Evolutionary conservation across 2,329 filamentous ascomycete genomes (phyloP), one percentile per base, ranked within the genome.

Genomic region (Lecanicillium sp.): DNA sequence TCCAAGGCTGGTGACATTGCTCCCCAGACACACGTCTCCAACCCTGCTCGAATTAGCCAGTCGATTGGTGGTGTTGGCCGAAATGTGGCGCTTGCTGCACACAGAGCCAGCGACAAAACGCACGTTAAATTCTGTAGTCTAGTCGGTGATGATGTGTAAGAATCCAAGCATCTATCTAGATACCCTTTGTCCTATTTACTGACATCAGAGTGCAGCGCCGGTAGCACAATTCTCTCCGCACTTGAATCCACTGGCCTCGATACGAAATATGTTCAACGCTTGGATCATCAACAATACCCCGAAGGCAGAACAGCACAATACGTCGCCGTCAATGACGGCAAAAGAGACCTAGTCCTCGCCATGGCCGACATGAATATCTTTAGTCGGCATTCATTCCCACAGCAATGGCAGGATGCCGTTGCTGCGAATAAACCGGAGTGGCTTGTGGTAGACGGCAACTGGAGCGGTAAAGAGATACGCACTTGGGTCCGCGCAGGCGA

Each of bases 351-450:
- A 3, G 72, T 89, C n/a, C 62, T 96, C 46, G 90, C 88, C 33
- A 94, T 96, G 87, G 89, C 90, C 4, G 92, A 97, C 56, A 96
- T 97, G 88, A 76, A 71, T 40, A 90, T 95, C 50, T 76, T 95
- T 34, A 72, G 79, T n/a, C 55, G 62, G 13, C 64, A 72, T 44
- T 66, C 68, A 1, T 72, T 74, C 44, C 59, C 69, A 0, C 57
- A 67, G 8, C 64, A 72, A 47, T 87, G 82, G 80, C 69, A 72
- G 36, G 70, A 77, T 2, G 65, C 76, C 19, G 62, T 87, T 7
- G 58, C 64, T 11, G 60, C 65, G 3, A 65, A 71, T 11, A 70
- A 66, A 49, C 86, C 81, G n/a, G 76, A 75, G 45, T 92, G 86
- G 78, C 68, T 92, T 19, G 80, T 94, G 5, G 71, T 94, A 8